These are phyloP conservation scores for Trichoderma virens DNA, from an alignment of 495 filamentous ascomycete species.

Conservation along the genomic window DNA sequence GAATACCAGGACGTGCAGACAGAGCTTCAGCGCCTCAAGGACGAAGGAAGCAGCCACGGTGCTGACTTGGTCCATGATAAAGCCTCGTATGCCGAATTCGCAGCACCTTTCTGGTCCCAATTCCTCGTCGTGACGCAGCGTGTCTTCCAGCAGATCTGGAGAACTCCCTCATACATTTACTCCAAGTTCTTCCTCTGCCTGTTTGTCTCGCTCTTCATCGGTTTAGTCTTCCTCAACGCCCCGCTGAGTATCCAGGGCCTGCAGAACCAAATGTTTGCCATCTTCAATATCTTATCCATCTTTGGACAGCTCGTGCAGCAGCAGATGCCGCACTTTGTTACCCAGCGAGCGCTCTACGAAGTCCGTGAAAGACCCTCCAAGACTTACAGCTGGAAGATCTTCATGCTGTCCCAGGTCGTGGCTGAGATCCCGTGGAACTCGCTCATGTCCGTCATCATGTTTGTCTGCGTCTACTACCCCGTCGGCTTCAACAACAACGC, in stretches of 20 bases:
- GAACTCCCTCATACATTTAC: constrained; percentile 58
- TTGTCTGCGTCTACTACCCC: constrained; percentile 52
- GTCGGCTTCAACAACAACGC: constrained; percentile 47
- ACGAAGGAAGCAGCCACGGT: constrained; percentile 20
- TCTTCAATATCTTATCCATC: constrained; percentile 48
- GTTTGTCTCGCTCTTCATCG: constrained; percentile 28
- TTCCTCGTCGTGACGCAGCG: constrained; percentile 21
- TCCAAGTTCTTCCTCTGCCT: constrained; percentile 40
- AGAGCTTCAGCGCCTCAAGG: constrained; percentile 56
- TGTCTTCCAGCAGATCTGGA: constrained; percentile 62
- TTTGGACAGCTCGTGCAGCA: constrained; percentile 25
- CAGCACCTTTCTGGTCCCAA: constrained; percentile 21
- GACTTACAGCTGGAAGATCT: constrained; percentile 59
- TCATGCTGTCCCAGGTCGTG: constrained; percentile 53
- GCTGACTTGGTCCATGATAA: not conserved
- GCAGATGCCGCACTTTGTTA: constrained; percentile 53
- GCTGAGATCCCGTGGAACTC: constrained; percentile 59
- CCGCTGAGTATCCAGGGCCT: constrained; percentile 53
- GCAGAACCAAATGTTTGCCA: constrained; percentile 57
- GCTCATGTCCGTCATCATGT: constrained; percentile 47
- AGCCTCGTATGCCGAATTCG: constrained; percentile 23
- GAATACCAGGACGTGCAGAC: constrained; percentile 53
- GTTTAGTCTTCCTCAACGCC: constrained; percentile 61
- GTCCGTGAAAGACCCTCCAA: constrained; percentile 56
- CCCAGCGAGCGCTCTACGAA: constrained; percentile 52